These are phyloP conservation scores for Groenewaldozyma tartarivorans DNA, from an alignment of 805 yeast species.

Conservation along the genomic window DNA sequence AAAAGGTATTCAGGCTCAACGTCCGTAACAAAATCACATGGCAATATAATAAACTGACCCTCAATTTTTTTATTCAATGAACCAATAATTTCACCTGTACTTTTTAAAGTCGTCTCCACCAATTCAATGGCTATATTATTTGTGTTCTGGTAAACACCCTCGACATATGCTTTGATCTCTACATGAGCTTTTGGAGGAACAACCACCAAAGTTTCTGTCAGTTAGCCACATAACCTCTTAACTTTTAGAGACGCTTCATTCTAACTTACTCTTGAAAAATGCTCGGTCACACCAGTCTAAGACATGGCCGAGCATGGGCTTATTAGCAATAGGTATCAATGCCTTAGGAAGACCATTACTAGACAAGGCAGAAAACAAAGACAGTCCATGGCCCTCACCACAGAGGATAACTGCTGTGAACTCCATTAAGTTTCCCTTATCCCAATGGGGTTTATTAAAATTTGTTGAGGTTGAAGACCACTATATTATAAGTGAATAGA, in stretches of 20 bases:
- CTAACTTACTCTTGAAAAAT: constrained; percentile 42
- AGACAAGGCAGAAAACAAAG: constrained; percentile 54
- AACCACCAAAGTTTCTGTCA: constrained; percentile 46
- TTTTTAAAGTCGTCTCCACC: constrained; percentile 8
- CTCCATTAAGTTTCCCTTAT: too few species aligned
- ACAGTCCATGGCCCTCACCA: constrained; percentile 67
- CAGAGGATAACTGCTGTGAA: constrained; percentile 86
- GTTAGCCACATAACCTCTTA: not conserved
- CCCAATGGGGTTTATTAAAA: too few species aligned
- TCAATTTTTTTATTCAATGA: constrained; percentile 12
- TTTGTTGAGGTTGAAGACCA: too few species aligned
- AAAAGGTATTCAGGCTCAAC: constrained; percentile 82
- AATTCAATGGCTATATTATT: constrained; percentile 8
- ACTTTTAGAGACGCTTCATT: not conserved
- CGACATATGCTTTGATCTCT: constrained; percentile 41
- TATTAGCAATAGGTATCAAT: constrained; percentile 78
- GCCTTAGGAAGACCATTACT: constrained; percentile 73
- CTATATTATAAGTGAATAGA: too few species aligned
- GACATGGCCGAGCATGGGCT: constrained; percentile 79
- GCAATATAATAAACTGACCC: constrained; percentile 66
- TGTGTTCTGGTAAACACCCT: constrained; percentile 26
- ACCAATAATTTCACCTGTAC: constrained; percentile 17
- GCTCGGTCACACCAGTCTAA: constrained; percentile 91
- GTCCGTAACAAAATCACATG: constrained; percentile 91
- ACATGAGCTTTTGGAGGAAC: constrained; percentile 39